Percentiles rank a stretch among this genome's conserved stretches.
Evolutionary conservation across 768 basidiomycete species (phyloP).

Genomic region (Pleurotus eryngii): DNA sequence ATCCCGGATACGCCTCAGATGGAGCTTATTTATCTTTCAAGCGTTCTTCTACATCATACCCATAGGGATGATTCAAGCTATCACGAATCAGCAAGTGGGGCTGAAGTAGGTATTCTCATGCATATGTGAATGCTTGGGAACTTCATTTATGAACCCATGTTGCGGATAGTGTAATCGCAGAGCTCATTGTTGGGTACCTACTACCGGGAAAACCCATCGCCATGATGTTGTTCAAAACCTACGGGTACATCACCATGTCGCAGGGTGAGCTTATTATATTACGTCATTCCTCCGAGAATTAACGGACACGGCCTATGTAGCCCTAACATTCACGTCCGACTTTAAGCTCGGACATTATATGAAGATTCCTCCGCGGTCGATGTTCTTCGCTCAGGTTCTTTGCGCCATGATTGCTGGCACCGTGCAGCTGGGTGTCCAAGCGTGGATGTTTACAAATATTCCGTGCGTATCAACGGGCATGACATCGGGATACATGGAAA

Average conservation of each 20-base stretch:
- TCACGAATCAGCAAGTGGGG: slow-evolving; percentile 43
- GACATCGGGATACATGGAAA: no score
- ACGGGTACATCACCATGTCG: slow-evolving; percentile 68
- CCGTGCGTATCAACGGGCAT: slow-evolving; percentile 10
- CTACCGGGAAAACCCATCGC: slow-evolving; percentile 77
- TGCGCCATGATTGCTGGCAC: slow-evolving; percentile 69
- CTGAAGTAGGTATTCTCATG: slow-evolving; percentile 37
- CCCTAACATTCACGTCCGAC: slow-evolving; percentile 67
- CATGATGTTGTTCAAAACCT: slow-evolving; percentile 87
- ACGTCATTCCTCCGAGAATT: neutral
- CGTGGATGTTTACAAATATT: slow-evolving; percentile 76
- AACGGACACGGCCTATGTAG: slow-evolving; percentile 21
- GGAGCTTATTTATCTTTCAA: slow-evolving; percentile 4
- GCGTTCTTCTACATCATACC: slow-evolving; percentile 72
- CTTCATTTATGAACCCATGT: no score
- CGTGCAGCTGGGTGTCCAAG: slow-evolving; percentile 71
- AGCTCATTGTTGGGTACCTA: slow-evolving; percentile 76
- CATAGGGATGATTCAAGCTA: slow-evolving; percentile 74
- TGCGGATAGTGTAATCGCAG: slow-evolving; percentile 60
- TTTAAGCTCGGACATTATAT: slow-evolving; percentile 80
- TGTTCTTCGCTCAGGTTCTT: slow-evolving; percentile 71
- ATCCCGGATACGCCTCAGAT: neutral
- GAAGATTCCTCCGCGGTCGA: slow-evolving; percentile 70
- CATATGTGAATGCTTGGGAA: no score
- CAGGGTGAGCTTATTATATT: slow-evolving; percentile 31